Evolutionary conservation across 352 stramenopile species (phyloP).

Genomic region (Aphanomyces cochlioides): DNA sequence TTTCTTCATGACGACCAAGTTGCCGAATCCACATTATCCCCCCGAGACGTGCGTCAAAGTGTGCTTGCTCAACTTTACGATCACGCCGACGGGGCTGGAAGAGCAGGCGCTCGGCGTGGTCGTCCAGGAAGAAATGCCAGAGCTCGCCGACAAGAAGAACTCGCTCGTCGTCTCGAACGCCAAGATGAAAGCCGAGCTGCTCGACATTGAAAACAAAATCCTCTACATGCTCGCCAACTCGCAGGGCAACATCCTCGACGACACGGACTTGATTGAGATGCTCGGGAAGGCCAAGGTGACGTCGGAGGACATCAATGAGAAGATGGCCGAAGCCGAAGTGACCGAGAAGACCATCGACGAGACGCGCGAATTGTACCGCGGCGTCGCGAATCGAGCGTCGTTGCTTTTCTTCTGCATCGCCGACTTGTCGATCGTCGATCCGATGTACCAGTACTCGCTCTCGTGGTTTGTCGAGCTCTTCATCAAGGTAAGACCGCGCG

Average conservation of each 20-base stretch:
- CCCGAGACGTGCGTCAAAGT: constrained; percentile 92
- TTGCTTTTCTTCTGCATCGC: constrained; percentile 92
- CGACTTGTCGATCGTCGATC: constrained; percentile 86
- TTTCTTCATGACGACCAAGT: constrained; percentile 93
- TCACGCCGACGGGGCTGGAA: constrained; percentile 87
- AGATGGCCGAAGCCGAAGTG: constrained; percentile 89
- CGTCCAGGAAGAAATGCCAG: constrained; percentile 91
- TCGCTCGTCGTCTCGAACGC: constrained; percentile 88
- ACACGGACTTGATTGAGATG: constrained; percentile 91
- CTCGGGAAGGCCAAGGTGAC: constrained; percentile 89
- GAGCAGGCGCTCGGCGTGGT: constrained; percentile 90
- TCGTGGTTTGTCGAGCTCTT: constrained; percentile 92
- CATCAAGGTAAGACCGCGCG: constrained; percentile 47
- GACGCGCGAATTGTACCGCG: constrained; percentile 83
- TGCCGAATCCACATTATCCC: constrained; percentile 90
- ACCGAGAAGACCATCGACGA: constrained; percentile 91
- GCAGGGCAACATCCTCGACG: constrained; percentile 91
- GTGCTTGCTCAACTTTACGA: constrained; percentile 91
- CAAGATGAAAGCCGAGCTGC: constrained; percentile 88
- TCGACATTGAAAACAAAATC: constrained; percentile 93
- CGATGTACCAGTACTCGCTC: constrained; percentile 94
- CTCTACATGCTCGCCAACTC: constrained; percentile 91
- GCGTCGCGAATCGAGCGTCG: constrained; percentile 85
- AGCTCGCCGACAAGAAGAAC: constrained; percentile 93
- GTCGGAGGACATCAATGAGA: constrained; percentile 89